These are phyloP conservation scores for Termitomyces sp. DNA, from an alignment of 1,284 basidiomycete species.

Conservation along the genomic window DNA sequence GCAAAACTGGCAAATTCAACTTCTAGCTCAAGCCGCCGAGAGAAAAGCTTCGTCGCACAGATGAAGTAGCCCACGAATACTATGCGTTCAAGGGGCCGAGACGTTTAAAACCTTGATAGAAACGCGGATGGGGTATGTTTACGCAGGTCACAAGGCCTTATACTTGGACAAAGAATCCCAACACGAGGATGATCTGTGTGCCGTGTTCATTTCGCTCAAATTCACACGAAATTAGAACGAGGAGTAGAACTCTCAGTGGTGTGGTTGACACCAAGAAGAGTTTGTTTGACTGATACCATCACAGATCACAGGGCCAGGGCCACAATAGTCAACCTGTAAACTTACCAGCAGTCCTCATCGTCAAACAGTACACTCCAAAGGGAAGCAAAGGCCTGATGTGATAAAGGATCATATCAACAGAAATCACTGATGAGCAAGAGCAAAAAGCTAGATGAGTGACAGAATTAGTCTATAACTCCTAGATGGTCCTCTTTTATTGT, in stretches of 20 bases:
- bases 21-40: neutral
- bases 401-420: neutral
- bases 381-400: neutral
- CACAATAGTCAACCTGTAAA: neutral
- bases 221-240: neutral
- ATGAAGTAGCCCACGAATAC: neutral
- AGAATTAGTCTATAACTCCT: conserved; percentile 63
- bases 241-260: neutral
- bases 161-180: neutral
- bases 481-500: conserved; percentile 94
- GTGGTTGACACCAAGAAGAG: neutral
- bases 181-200: neutral
- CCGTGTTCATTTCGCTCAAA: neutral
- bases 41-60: neutral
- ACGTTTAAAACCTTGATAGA: neutral
- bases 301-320: neutral
- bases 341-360: neutral
- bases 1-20: neutral
- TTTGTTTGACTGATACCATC: neutral
- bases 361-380: neutral
- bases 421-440: neutral
- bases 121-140: conserved; percentile 1
- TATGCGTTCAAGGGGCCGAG: neutral
- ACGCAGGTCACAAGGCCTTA: neutral
- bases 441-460: neutral